Conservation (phyloP, 2,329 filamentous ascomycete species). For the Calonectria henricotiae region DNA sequence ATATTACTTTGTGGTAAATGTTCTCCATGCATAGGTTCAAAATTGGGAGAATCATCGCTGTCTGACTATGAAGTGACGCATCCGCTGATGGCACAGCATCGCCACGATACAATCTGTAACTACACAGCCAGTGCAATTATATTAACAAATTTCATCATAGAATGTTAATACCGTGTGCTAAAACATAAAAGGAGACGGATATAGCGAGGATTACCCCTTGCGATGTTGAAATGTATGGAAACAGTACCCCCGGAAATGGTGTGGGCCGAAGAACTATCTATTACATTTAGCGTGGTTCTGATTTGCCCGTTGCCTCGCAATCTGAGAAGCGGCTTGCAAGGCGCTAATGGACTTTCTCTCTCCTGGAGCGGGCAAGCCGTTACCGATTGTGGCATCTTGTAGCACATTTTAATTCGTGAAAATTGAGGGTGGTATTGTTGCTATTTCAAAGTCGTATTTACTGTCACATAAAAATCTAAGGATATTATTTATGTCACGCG, state of each 20-base stretch:
- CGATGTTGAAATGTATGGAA: neutral
- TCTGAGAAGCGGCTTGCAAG: neutral
- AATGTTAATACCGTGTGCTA: neutral
- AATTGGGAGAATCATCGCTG: neutral
- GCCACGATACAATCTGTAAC: too few relatives aligned
- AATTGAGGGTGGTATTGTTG: too few relatives aligned
- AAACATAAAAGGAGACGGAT: neutral
- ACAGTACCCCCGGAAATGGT: slow-evolving; percentile 12
- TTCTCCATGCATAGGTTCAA: neutral
- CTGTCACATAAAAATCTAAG: too few relatives aligned
- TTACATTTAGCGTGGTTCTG: slow-evolving; percentile 40
- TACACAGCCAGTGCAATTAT: too few relatives aligned
- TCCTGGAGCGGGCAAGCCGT: neutral
- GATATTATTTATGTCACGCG: slow-evolving; percentile 1
- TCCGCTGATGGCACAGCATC: too few relatives aligned
- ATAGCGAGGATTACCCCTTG: neutral
- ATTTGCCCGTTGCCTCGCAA: slow-evolving; percentile 29
- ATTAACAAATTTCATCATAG: neutral
- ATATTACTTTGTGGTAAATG: neutral
- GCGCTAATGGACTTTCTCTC: neutral
- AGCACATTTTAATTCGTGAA: too few relatives aligned
- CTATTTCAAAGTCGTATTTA: neutral
- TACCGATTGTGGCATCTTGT: neutral
- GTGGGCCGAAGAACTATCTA: slow-evolving; percentile 9
- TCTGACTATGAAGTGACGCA: neutral